Evolutionary conservation across 140 eudicot genomes (phyloP).

Genomic region (Bidens hawaiensis): DNA sequence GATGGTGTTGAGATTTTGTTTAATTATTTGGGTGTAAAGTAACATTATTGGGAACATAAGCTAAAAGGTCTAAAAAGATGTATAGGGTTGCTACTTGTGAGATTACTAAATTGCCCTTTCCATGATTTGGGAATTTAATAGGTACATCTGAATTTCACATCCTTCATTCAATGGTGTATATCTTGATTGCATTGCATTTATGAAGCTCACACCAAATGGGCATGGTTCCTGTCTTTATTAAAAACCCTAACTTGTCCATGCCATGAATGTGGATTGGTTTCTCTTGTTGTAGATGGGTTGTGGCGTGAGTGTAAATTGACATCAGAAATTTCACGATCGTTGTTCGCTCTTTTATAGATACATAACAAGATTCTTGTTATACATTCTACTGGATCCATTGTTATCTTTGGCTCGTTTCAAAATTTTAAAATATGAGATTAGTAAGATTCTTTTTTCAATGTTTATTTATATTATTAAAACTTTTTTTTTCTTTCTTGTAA

Average conservation of each 20-base stretch:
- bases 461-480: too few relatives aligned
- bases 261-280: slow-evolving; percentile 27
- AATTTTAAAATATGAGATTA: too few relatives aligned
- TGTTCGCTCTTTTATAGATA: too few relatives aligned
- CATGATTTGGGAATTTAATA: slow-evolving; percentile 26
- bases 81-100: slow-evolving; percentile 3
- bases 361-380: too few relatives aligned
- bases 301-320: slow-evolving; percentile 20
- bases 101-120: slow-evolving; percentile 20
- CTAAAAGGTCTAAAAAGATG: slow-evolving; percentile 30
- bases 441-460: too few relatives aligned
- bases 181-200: slow-evolving; percentile 31
- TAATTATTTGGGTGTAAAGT: slow-evolving; percentile 26
- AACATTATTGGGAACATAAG: slow-evolving; percentile 31
- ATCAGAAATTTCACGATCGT: too few relatives aligned
- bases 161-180: slow-evolving; percentile 29
- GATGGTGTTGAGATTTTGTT: slow-evolving; percentile 43
- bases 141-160: slow-evolving; percentile 35
- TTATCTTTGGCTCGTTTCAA: too few relatives aligned
- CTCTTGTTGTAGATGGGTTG: slow-evolving; percentile 12
- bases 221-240: slow-evolving; percentile 30
- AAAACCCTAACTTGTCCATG: slow-evolving; percentile 26
- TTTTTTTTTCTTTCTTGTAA: too few relatives aligned
- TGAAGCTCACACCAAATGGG: slow-evolving; percentile 35
- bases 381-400: too few relatives aligned